These are phyloP conservation scores for Mortierella sp. DNA, from an alignment of 371 early-diverging fungal genomes.

Conservation along the genomic window DNA sequence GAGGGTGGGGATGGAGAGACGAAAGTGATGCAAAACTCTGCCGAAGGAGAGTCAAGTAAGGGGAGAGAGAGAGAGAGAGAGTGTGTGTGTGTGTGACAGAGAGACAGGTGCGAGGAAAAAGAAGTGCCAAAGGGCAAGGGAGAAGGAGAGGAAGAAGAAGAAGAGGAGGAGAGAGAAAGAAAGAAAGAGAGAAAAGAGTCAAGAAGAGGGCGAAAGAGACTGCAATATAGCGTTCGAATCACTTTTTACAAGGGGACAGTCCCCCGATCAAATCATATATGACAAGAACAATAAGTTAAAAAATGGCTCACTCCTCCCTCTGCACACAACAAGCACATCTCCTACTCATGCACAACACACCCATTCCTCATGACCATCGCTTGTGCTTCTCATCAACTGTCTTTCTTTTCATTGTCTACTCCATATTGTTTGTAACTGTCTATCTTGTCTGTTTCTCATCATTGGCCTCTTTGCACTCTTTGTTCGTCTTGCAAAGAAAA, in stretches of 20 bases:
- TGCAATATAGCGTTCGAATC: background rate
- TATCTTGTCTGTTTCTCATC: background rate
- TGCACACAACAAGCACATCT: too few relatives aligned
- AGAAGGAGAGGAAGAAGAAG: background rate
- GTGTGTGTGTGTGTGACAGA: background rate
- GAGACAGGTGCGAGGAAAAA: too few relatives aligned
- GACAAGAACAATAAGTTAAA: too few relatives aligned
- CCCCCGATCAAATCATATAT: too few relatives aligned
- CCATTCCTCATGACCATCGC: too few relatives aligned
- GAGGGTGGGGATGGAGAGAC: background rate
- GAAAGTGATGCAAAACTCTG: background rate
- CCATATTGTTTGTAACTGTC: background rate
- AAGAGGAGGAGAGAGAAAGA: background rate
- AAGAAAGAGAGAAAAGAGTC: background rate
- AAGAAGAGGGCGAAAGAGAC: background rate
- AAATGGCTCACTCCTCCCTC: too few relatives aligned
- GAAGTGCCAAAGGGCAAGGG: conserved; percentile 5
- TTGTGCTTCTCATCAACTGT: too few relatives aligned
- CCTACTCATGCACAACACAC: background rate
- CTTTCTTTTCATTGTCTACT: background rate
- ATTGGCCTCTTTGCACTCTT: background rate
- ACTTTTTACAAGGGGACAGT: background rate
- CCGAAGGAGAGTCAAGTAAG: background rate
- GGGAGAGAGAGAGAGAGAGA: background rate
- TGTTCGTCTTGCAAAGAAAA: too few relatives aligned